A percentile compares a stretch with the other conserved stretches of the same genome.
Conservation (phyloP, 768 basidiomycete genomes). For the Pulveroboletus sp. region DNA sequence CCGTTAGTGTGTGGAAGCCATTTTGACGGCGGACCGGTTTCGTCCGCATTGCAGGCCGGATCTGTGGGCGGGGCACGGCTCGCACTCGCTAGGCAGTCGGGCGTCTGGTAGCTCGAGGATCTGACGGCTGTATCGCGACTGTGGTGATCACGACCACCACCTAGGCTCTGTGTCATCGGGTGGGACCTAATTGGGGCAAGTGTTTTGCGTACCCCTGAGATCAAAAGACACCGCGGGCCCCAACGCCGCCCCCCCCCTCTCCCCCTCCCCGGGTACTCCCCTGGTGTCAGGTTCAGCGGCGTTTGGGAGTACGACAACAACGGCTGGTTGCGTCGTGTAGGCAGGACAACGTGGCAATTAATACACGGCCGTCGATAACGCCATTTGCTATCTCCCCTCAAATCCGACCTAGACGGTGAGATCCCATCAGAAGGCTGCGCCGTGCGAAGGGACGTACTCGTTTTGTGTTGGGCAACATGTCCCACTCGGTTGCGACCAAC, state of each 20-base stretch:
- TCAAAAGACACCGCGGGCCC: conserved; percentile 3
- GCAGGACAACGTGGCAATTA: conserved; percentile 8
- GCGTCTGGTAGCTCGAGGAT: conserved; percentile 10
- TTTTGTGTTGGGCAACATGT: too few species aligned
- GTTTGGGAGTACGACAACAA: conserved; percentile 4
- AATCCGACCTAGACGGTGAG: conserved; percentile 7
- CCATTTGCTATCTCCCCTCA: conserved; percentile 5
- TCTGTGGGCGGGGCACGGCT: conserved; percentile 9
- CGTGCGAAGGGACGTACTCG: conserved; percentile 14
- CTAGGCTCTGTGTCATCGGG: conserved; percentile 7
- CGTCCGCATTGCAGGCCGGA: conserved; percentile 8
- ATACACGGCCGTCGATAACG: conserved; percentile 1
- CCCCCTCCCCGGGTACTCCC: too few species aligned
- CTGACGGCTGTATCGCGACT: conserved; percentile 11
- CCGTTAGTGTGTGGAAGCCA: conserved; percentile 5
- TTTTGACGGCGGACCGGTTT: conserved; percentile 8
- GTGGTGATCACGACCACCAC: conserved; percentile 16
- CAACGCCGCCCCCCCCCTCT: conserved; percentile 6
- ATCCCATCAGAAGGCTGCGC: not conserved
- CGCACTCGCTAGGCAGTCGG: conserved; percentile 5
- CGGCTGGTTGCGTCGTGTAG: conserved; percentile 8
- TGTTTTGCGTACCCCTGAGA: conserved; percentile 1
- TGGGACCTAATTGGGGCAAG: conserved; percentile 1
- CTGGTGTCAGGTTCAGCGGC: conserved; percentile 14
- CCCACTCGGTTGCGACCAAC: too few species aligned